phyloP scores from a whole-genome alignment of 345 rosid species.

The Pseudoturritis turrita region DNA sequence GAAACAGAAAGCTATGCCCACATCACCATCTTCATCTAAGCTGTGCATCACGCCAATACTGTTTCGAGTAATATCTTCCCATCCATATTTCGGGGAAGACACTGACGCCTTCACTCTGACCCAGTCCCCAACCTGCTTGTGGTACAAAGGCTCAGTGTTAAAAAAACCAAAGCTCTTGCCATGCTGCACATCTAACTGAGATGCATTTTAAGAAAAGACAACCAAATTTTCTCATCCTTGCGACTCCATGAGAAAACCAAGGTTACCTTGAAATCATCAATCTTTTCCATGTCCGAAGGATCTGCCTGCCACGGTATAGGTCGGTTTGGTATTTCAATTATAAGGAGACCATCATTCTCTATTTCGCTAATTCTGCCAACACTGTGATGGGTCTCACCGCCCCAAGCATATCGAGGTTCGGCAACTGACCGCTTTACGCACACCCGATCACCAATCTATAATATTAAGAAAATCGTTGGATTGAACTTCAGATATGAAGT shows the following conservation, averaged over 20 bases:
- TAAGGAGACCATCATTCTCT: conserved; percentile 91
- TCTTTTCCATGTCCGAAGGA: conserved; percentile 99
- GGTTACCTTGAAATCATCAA: conserved; percentile 89
- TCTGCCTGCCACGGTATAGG: conserved; percentile 95
- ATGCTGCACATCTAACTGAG: conserved; percentile 7
- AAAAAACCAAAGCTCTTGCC: conserved; percentile 2
- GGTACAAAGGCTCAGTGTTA: conserved; percentile 18
- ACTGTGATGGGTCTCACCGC: conserved; percentile 99
- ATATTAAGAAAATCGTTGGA: conserved; percentile 25
- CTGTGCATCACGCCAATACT: conserved; percentile 89
- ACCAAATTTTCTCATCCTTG: conserved; percentile 6
- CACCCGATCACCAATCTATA: conserved; percentile 84
- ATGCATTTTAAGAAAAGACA: conserved; percentile 4
- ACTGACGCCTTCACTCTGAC: conserved; percentile 92
- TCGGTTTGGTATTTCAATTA: conserved; percentile 90
- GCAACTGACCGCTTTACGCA: conserved; percentile 98
- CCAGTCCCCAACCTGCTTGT: conserved; percentile 92
- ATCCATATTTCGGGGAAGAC: conserved; percentile 93
- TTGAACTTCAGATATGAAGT: conserved; percentile 1
- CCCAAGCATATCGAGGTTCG: conserved; percentile 99
- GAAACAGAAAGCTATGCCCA: conserved; percentile 92
- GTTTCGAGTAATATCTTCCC: conserved; percentile 84
- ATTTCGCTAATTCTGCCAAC: conserved; percentile 90
- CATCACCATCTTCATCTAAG: conserved; percentile 93
- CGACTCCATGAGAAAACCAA: conserved; percentile 13